A percentile compares a stretch with the other conserved stretches of the same genome.
These are phyloP conservation scores for Wickerhamiella spandovensis DNA, from an alignment of 805 yeast species.

Conservation along the genomic window DNA sequence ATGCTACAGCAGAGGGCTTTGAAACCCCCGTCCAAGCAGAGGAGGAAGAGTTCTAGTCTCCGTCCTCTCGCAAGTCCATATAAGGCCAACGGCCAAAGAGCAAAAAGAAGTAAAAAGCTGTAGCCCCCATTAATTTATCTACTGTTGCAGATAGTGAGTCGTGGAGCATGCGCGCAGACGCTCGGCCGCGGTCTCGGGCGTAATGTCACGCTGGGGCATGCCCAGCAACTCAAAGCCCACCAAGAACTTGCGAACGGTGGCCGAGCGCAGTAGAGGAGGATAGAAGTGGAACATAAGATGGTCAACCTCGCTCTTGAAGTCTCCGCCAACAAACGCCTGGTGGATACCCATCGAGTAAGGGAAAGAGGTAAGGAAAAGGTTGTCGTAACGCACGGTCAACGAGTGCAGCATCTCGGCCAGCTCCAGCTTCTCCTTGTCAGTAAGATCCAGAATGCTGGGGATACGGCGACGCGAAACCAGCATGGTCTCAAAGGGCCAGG, in stretches of 20 bases:
- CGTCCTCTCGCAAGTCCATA: neutral
- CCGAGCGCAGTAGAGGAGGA: constrained; percentile 63
- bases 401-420: constrained; percentile 41
- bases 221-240: constrained; percentile 56
- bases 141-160: neutral
- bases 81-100: neutral
- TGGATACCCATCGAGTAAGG: constrained; percentile 77
- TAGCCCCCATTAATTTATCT: neutral
- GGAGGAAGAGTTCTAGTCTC: constrained; percentile 12
- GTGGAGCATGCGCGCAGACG: constrained; percentile 27
- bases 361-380: constrained; percentile 52
- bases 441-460: constrained; percentile 30
- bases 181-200: constrained; percentile 54
- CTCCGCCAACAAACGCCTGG: constrained; percentile 49
- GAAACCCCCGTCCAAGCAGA: constrained; percentile 33
- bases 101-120: neutral
- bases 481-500: constrained; percentile 70
- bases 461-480: constrained; percentile 44
- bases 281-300: constrained; percentile 67
- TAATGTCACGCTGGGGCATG: constrained; percentile 52
- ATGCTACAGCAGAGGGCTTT: constrained; percentile 75
- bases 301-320: constrained; percentile 29
- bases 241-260: constrained; percentile 60
- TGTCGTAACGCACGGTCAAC: constrained; percentile 55
- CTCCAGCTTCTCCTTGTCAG: constrained; percentile 35